Evolutionary conservation across 768 basidiomycete genomes (phyloP), one percentile per base, ranked within the genome.

Genomic region (Agrocybe pediades): DNA sequence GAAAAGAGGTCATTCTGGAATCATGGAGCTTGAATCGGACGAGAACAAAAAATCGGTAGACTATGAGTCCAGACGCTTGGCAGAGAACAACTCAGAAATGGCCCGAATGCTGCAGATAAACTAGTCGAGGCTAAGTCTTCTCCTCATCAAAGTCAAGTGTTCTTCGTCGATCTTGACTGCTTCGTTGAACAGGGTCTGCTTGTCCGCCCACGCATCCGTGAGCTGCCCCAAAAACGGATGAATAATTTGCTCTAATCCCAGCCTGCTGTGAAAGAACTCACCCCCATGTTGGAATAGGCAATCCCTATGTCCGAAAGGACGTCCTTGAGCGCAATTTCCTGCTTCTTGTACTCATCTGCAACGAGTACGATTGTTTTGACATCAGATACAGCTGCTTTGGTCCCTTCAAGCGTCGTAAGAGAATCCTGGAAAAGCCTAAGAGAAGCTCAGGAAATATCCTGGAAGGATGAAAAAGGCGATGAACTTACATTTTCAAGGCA

Each of bases 91-190:
- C 3, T 36, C 13, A 36, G 33, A 6, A 36, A 15, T 29, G n/a
- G 15, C 25, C 24, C 23, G 3, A 15, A 24, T 13, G 17, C 20
- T 46, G 6, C 11, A 3, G 15, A 15, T 16, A 15, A 15, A 49
- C 26, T 16, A 17, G 11, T 23, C 24, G 27, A 39, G 17, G 23
- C 40, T 43, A 4, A 60, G 20, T 33, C 53, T 41, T 23, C 47
- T 25, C 30, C 49, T 48, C 49, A 60, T 51, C 36, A 13, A 26
- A 16, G 33, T 47, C 24, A 60, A 55, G 33, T 56, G 59, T 7
- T 41, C 40, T 26, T 56, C 46, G 27, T 60, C 59, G 33, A 41
- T 36, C 5, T 49, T 49, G 9, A 26, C 53, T 17, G 49, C 52
- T 2, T 30, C 41, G 11, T 46, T 44, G 48, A 46, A 60, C 2